Evolutionary conservation across 192 early-diverging fungal species (phyloP), one percentile per base, ranked within the genome.

Genomic region (Coemansia sp.): DNA sequence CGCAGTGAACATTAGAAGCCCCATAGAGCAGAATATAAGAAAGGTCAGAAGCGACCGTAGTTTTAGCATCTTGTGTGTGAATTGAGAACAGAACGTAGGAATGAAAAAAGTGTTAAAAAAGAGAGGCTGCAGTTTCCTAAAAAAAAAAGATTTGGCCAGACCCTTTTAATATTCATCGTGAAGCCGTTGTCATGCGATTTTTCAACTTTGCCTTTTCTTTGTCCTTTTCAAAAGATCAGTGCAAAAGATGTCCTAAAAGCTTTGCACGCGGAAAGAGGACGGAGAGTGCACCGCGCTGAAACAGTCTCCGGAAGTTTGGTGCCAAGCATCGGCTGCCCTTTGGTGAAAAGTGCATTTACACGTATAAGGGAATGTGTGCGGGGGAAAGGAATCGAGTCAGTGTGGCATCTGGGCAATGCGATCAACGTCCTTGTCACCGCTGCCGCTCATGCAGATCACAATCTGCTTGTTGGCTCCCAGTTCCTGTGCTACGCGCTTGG

Each of bases 381-480:
- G 34, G 34, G 34, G 34, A 9, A 37, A 37, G 11, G 30, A 37
- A 37, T 37, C 34, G 27, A 30, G 34, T 37, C 34, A 37, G 34
- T 37, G 34, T 37, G 3, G 9, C 7, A 37, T 1, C 34, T 3
- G 34, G 7, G 34, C 34, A 37, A 37, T 8, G 7, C 34, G 34
- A 8, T 89, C 74, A 62, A 99, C 91, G 69, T 99, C 96, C 82
- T 98, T 99, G 83, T 99, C 96, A 54, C 96, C 96, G 38, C 96
- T 84, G 30, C 96, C 95, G 63, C 86, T 89, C 37, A 99, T 68
- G 60, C 92, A 94, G 40, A 99, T 84, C 14, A 98, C 83, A 46
- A 99, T 78, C 67, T 91, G 87, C 81, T 91, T 73, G 59, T 91
- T 90, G 57, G 84, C 77, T 15, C 66, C 63, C 80, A 98, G 69